Conservation (phyloP, 345 rosid genomes). For the Mercurialis annua region DNA sequence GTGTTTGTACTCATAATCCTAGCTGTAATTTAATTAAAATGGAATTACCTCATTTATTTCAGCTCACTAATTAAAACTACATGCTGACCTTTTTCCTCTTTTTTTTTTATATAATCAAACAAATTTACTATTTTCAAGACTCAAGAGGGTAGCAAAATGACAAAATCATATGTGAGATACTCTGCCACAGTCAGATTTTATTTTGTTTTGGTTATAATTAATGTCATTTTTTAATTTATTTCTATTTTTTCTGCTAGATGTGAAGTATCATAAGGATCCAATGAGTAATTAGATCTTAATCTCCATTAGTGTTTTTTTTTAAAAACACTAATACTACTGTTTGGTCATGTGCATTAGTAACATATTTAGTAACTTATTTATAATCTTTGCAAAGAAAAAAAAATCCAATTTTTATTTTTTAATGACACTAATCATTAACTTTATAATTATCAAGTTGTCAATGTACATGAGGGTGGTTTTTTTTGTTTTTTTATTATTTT, state of each 20-base stretch:
- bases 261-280: background rate
- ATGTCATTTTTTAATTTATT: too few species aligned
- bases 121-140: too few species aligned
- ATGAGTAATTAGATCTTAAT: background rate
- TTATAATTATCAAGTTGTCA: background rate
- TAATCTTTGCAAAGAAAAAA: background rate
- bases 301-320: too few species aligned
- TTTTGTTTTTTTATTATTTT: background rate
- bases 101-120: too few species aligned
- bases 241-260: background rate
- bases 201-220: background rate
- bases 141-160: background rate
- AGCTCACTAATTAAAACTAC: background rate
- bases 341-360: constrained; percentile 6
- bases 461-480: background rate
- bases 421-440: background rate
- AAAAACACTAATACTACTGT: background rate
- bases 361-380: background rate
- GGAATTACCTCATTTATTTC: background rate
- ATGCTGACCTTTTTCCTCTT: background rate
- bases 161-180: constrained; percentile 3
- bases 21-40: too few species aligned
- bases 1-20: too few species aligned
- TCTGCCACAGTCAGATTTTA: constrained; percentile 6
- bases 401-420: background rate